These are phyloP conservation scores for Suillus hirtellus DNA, from an alignment of 768 basidiomycete genomes.

Conservation along the genomic window DNA sequence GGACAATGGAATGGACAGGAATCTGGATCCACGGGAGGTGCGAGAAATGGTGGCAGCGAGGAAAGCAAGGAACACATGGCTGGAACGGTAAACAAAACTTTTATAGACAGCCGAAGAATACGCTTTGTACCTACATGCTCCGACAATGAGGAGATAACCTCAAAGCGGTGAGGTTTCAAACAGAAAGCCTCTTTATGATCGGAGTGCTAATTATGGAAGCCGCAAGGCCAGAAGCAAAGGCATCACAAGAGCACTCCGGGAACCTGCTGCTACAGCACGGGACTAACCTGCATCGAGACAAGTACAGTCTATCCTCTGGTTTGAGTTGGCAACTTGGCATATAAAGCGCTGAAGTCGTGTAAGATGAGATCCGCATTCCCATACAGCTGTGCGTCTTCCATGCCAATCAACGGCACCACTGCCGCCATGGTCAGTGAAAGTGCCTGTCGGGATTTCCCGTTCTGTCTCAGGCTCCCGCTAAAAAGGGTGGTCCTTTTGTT, in stretches of 20 bases:
- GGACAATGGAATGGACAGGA: not conserved
- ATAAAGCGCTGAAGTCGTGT: not conserved
- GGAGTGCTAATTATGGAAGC: constrained; percentile 4
- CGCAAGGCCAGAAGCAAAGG: constrained; percentile 1
- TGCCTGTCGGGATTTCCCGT: not conserved
- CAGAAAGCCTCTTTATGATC: not conserved
- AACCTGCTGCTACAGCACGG: not conserved
- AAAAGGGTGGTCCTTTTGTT: not conserved
- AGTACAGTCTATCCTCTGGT: too few relatives aligned
- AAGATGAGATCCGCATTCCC: not conserved
- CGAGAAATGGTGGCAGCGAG: not conserved
- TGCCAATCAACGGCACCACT: not conserved
- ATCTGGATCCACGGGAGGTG: not conserved
- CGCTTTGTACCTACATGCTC: constrained; percentile 12
- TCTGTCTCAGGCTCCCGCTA: not conserved
- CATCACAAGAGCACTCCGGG: not conserved
- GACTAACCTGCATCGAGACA: not conserved
- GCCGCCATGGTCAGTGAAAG: too few relatives aligned
- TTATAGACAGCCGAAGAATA: constrained; percentile 9
- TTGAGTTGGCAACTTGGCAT: not conserved
- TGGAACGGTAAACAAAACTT: not conserved
- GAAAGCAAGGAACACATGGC: not conserved
- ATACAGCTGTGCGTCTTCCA: not conserved
- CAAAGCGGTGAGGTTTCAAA: constrained; percentile 9
- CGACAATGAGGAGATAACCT: constrained; percentile 12